phyloP scores from a whole-genome alignment of 2,329 filamentous ascomycete genomes.

The Aspergillus transmontanensis region DNA sequence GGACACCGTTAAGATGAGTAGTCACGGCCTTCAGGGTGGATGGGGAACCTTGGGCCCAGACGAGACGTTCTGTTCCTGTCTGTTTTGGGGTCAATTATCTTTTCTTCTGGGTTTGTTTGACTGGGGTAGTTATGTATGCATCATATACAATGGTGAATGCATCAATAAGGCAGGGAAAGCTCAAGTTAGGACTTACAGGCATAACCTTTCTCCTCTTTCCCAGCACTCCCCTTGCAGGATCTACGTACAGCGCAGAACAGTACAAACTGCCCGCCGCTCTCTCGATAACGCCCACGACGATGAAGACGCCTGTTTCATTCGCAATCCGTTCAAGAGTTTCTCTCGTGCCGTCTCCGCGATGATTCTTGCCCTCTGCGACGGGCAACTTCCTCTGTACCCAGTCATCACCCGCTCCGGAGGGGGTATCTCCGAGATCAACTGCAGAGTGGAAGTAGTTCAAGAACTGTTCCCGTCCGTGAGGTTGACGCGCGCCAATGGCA shows the following conservation, averaged over 20 bases:
- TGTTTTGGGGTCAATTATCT: conserved; percentile 27
- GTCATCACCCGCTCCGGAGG: conserved; percentile 65
- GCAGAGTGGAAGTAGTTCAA: conserved; percentile 76
- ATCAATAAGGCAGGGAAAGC: neutral
- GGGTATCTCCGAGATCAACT: conserved; percentile 83
- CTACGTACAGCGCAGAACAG: conserved; percentile 80
- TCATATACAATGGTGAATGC: conserved; percentile 1
- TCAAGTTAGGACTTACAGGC: conserved; percentile 61
- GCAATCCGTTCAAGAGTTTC: conserved; percentile 79
- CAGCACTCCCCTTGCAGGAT: conserved; percentile 69
- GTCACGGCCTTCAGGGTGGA: conserved; percentile 77
- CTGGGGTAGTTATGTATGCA: too few relatives aligned
- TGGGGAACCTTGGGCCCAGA: conserved; percentile 86
- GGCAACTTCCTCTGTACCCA: conserved; percentile 69
- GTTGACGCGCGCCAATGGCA: conserved; percentile 68
- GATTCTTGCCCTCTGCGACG: conserved; percentile 52
- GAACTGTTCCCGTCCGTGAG: conserved; percentile 77
- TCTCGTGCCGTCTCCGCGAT: conserved; percentile 72
- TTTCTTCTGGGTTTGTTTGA: neutral
- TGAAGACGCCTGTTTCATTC: conserved; percentile 75
- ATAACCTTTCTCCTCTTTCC: conserved; percentile 92
- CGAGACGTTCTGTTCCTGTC: conserved; percentile 78
- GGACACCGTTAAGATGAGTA: conserved; percentile 76
- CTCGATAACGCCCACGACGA: conserved; percentile 80
- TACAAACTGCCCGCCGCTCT: conserved; percentile 80